A percentile compares a stretch with the other conserved stretches of the same genome.
phyloP scores from a whole-genome alignment of 2,329 filamentous ascomycete species.

The Aureobasidium sp. region DNA sequence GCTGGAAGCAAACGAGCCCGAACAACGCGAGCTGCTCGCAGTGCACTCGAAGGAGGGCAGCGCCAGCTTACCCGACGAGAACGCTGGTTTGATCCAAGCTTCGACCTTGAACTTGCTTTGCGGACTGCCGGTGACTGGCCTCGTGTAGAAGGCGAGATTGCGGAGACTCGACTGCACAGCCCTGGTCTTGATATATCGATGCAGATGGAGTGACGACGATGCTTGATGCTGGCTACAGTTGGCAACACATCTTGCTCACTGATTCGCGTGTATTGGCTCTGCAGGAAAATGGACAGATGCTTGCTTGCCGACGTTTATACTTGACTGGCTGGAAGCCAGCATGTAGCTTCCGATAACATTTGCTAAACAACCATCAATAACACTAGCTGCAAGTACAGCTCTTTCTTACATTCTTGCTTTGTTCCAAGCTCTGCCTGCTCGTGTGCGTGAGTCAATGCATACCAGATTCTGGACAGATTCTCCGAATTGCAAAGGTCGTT shows the following conservation, averaged over 20 bases:
- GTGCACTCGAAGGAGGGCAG: constrained; percentile 66
- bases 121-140: constrained; percentile 49
- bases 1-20: constrained; percentile 49
- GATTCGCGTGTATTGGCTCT: neutral
- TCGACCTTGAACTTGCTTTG: constrained; percentile 58
- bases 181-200: neutral
- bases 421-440: neutral
- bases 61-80: constrained; percentile 62
- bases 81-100: constrained; percentile 58
- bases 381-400: neutral
- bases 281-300: neutral
- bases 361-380: neutral
- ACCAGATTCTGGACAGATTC: no score
- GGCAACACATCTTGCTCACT: neutral
- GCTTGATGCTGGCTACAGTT: neutral
- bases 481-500: no score
- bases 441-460: neutral
- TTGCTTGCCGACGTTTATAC: neutral
- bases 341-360: neutral
- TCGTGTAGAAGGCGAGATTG: neutral
- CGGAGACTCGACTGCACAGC: neutral
- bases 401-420: neutral
- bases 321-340: neutral
- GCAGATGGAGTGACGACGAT: neutral
- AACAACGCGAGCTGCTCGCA: constrained; percentile 67